phyloP scores from a whole-genome alignment of 108 stramenopile genomes.

The Cyclotella kingstonii region DNA sequence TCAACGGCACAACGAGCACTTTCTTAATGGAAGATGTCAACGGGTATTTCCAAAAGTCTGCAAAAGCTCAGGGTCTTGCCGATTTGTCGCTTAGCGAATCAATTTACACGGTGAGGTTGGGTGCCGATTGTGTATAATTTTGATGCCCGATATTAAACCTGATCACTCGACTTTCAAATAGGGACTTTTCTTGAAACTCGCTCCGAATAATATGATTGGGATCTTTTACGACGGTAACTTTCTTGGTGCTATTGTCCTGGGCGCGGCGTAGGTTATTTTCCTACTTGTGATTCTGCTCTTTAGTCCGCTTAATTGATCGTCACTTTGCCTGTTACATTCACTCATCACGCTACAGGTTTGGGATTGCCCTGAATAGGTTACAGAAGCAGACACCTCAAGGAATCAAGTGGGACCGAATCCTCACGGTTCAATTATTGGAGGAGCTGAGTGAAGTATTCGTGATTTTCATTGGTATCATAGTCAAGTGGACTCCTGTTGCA shows the following conservation, averaged over 20 bases:
- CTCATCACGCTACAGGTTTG: neutral
- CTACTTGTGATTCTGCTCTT: neutral
- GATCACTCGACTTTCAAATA: neutral
- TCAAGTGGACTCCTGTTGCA: conserved; percentile 34
- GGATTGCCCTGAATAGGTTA: conserved; percentile 13
- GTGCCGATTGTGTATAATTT: neutral
- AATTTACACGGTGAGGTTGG: neutral
- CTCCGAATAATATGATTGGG: conserved; percentile 30
- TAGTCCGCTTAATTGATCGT: neutral
- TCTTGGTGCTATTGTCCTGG: conserved; percentile 35
- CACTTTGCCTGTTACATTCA: neutral
- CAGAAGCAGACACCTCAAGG: conserved; percentile 5
- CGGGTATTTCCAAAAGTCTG: conserved; percentile 27
- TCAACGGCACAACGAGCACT: conserved; percentile 1
- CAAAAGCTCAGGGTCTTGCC: conserved; percentile 1
- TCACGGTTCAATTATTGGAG: conserved; percentile 21
- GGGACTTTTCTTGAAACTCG: conserved; percentile 44
- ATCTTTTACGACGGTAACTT: conserved; percentile 35
- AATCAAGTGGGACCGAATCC: conserved; percentile 17
- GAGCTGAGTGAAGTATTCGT: conserved; percentile 35
- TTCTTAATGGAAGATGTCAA: conserved; percentile 42
- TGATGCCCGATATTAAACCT: conserved; percentile 13
- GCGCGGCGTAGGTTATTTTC: neutral
- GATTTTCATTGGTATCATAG: conserved; percentile 21
- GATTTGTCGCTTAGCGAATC: conserved; percentile 13